Evolutionary conservation across 495 filamentous ascomycete species (phyloP).

Genomic region (Pseudoneurospora amorphoporcata): DNA sequence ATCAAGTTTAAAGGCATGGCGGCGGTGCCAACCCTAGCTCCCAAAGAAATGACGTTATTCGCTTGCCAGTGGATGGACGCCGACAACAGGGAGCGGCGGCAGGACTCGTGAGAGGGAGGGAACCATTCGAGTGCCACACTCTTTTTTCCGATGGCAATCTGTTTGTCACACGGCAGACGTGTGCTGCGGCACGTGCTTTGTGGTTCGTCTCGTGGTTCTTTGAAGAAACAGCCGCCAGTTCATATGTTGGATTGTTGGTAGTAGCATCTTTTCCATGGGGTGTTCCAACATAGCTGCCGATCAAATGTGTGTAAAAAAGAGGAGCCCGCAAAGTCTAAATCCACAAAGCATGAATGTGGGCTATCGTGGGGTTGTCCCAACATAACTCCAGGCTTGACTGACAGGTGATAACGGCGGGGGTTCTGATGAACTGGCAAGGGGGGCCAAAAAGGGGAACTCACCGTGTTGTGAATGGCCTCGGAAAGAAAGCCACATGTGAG

Average conservation of each 20-base stretch:
- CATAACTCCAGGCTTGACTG: too few relatives aligned
- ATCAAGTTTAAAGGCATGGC: neutral
- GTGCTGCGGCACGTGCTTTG: neutral
- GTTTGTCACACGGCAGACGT: neutral
- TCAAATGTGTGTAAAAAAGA: neutral
- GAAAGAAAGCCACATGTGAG: neutral
- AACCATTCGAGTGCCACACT: neutral
- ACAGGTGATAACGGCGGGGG: neutral
- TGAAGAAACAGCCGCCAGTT: neutral
- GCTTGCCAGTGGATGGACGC: neutral
- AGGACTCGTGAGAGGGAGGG: neutral
- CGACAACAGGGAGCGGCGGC: neutral
- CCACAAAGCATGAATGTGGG: neutral
- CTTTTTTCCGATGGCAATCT: neutral
- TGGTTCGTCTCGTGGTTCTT: neutral
- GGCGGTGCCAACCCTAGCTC: neutral
- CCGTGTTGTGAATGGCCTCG: neutral
- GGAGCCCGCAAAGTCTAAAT: neutral
- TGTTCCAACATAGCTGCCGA: neutral
- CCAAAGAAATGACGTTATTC: neutral
- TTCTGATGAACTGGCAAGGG: neutral
- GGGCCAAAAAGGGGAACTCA: neutral
- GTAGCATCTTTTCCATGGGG: neutral
- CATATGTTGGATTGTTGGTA: neutral
- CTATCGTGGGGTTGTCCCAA: neutral